Conservation (phyloP, 768 basidiomycete species). For the Agrocybe chaxingu region DNA sequence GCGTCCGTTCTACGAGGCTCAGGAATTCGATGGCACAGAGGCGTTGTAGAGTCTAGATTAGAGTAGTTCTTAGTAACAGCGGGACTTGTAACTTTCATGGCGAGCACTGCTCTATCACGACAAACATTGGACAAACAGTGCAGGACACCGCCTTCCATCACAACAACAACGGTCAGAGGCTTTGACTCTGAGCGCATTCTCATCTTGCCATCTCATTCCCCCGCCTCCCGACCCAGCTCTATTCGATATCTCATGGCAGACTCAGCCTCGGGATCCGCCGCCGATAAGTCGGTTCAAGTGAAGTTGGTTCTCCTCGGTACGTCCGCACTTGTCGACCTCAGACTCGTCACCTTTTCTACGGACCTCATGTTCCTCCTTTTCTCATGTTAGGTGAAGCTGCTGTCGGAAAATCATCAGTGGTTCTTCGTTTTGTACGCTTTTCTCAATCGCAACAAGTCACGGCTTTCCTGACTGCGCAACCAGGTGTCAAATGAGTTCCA, state of each 20-base stretch:
- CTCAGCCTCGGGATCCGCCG: constrained; percentile 59
- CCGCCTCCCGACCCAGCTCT: not conserved
- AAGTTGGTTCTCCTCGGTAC: constrained; percentile 94
- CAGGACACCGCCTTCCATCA: constrained; percentile 18
- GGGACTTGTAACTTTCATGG: not conserved
- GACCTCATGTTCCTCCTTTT: constrained; percentile 8
- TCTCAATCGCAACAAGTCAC: not conserved
- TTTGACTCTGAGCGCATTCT: constrained; percentile 1
- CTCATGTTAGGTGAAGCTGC: constrained; percentile 83
- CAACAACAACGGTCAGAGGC: constrained; percentile 3
- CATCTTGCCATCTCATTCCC: not conserved
- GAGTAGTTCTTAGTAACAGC: too few relatives aligned
- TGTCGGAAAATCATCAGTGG: constrained; percentile 98
- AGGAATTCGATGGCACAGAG: not conserved
- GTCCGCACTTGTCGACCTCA: constrained; percentile 2
- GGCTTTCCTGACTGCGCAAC: too few relatives aligned
- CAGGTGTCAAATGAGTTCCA: constrained; percentile 98
- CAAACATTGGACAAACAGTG: constrained; percentile 20
- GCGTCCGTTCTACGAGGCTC: constrained; percentile 29
- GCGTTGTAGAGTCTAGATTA: not conserved
- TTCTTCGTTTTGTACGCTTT: constrained; percentile 84
- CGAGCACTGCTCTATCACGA: constrained; percentile 3
- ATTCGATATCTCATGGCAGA: constrained; percentile 56
- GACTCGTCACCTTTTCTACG: not conserved
- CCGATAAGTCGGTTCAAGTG: constrained; percentile 93